Base-by-base conservation (phyloP, 768 basidiomycete species). In the Phylloporus rhodoxanthus region DNA sequence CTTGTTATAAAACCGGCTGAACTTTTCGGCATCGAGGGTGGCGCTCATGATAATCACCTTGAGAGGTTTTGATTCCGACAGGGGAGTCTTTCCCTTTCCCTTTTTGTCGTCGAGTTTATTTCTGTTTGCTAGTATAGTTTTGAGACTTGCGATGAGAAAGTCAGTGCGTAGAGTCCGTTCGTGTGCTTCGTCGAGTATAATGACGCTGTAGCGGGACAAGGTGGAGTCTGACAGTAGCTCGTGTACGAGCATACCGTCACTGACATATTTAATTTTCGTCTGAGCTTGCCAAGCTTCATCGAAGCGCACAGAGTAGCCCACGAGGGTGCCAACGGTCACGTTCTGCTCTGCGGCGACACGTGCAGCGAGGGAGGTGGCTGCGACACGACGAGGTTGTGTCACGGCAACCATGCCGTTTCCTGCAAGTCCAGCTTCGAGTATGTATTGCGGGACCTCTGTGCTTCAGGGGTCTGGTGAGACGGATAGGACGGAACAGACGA, bases 1-100 rank as follows among this genome's bases (percentile, higher is more conserved):
- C 94, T 82, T 75, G 63, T 82, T 64, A 61, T 87, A 96, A 68
- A 95, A 99, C 26, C 72, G 75, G 69, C 87, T 88, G 66, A 99
- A 98, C 56, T 90, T 91, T 57, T 94, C 86, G 0, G 94, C 94
- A 62, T 99, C 94, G 30, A 99, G 76, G 7, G 96, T 98, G 3
- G 96, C 96, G 66, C 91, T 93, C 96, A 99, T 99, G 56, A 99
- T 79, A 19, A 99, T 79, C 33, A 99, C 78, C 66, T 94, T 98
- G 52, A 99, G 77, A 14, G 87, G 85, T 52, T 81, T 82, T 3
- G 74, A 60, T 36, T 63, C 61, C 13, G 64, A 58, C 2, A 60
- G 57, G 14, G 69, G 63, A 13, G 61, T 62, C 43, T 77, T 71
- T 41, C 61, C 68, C 44, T 78, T 71, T 36, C 62, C 69, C 57